Evolutionary conservation across 768 basidiomycete genomes (phyloP), one percentile per base, ranked within the genome.

Genomic region (Arthromyces matolae): DNA sequence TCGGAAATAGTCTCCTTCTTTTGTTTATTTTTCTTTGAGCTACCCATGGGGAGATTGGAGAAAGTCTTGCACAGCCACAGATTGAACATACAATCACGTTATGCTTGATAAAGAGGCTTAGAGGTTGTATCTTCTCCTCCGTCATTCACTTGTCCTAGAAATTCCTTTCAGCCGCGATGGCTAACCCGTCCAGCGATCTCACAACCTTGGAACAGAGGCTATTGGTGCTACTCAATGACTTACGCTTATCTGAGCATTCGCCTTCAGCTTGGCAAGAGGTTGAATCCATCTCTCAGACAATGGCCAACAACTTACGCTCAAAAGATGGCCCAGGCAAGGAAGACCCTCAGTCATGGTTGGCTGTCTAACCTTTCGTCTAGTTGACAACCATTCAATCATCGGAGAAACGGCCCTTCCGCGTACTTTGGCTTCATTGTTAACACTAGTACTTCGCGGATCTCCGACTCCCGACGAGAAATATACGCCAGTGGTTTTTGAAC

Each of bases 321-420:
- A 78, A 73, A 61, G 77, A 82, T 59, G 69, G 69, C 25, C 51
- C 71, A 64, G 76, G 84, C 81, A 45, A 37, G 71, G 19, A 43
- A 45, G 43, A 41, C 12, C 14, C 20, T 47, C 23, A 39, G 28
- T 7, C 5, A 19, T 23, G 8, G 24, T 28, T 23, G 24, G 7
- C 16, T 29, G 36, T 47, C 50, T 51, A 12, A 49, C 22, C 16
- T 42, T 37, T 52, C 55, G 43, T 52, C 47, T 61, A 86, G 86
- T 77, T 54, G 87, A 90, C 61, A 77, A 81, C 52, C 89, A 87
- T 63, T 79, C 85, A 9, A 61, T 72, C 42, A 73, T 92, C 23
- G 90, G 89, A 45, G 71, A 69, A 59, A 79, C 83, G 4, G 59
- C 75, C 35, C 72, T 92, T 36, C 85, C 88, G 8, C 78, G 78